These are phyloP conservation scores for Selaginella tamariscina DNA, from an alignment of 75 land plant genomes.

Conservation along the genomic window DNA sequence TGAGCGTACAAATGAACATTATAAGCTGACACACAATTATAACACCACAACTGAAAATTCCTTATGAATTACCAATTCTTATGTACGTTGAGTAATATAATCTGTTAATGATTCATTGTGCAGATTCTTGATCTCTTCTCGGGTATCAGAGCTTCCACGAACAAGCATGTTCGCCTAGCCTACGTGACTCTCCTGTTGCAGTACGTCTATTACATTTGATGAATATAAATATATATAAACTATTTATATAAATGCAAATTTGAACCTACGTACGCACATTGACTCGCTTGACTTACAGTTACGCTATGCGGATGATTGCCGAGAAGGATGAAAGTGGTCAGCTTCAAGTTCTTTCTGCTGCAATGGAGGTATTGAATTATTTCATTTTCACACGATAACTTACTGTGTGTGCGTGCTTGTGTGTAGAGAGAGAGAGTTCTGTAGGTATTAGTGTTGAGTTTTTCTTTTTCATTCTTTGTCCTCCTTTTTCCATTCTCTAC, in stretches of 20 bases:
- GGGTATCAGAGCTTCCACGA: conserved; percentile 42
- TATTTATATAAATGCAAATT: too few relatives aligned
- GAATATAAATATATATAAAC: too few relatives aligned
- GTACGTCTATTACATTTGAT: conserved; percentile 38
- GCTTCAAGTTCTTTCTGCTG: conserved; percentile 84
- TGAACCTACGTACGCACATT: too few relatives aligned
- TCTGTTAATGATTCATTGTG: neutral
- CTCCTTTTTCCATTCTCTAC: neutral
- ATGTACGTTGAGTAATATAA: too few relatives aligned
- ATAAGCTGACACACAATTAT: too few relatives aligned
- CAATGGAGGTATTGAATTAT: conserved; percentile 53
- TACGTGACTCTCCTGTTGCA: conserved; percentile 73
- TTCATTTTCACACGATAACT: neutral
- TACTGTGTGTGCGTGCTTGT: neutral
- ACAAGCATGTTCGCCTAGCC: conserved; percentile 63
- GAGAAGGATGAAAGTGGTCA: conserved; percentile 86
- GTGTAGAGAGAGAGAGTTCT: neutral
- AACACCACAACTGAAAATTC: too few relatives aligned
- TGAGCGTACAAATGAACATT: too few relatives aligned
- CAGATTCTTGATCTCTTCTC: conserved; percentile 91
- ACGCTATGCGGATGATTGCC: conserved; percentile 61
- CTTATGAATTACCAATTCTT: too few relatives aligned
- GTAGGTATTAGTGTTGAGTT: neutral
- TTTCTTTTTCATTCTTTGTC: conserved; percentile 6
- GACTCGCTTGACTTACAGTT: conserved; percentile 36